Conservation (phyloP, 768 basidiomycete species). For the Amylocystis lapponica region DNA sequence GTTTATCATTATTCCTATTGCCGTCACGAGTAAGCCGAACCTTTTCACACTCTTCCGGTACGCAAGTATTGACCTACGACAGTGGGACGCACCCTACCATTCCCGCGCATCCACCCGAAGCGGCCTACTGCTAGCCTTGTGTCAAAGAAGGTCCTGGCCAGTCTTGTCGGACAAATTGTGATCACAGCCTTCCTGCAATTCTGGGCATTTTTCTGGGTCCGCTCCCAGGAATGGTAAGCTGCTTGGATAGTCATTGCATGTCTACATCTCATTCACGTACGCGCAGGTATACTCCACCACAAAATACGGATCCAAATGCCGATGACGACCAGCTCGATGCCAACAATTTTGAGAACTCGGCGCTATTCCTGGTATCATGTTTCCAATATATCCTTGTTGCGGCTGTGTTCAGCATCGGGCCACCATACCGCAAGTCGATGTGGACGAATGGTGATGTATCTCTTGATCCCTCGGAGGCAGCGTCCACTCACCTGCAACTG, state of each 20-base stretch:
- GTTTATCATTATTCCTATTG: constrained; percentile 95
- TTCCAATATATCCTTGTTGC: constrained; percentile 99
- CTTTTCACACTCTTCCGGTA: constrained; percentile 2
- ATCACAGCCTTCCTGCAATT: constrained; percentile 79
- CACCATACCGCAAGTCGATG: constrained; percentile 92
- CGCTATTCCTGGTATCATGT: constrained; percentile 88
- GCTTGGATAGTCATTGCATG: neutral
- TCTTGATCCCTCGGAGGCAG: neutral
- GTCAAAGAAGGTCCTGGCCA: constrained; percentile 90
- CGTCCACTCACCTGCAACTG: neutral
- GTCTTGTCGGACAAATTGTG: constrained; percentile 88
- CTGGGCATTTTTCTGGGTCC: constrained; percentile 88
- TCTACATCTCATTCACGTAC: neutral
- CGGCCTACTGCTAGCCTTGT: constrained; percentile 94
- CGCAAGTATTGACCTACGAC: constrained; percentile 8
- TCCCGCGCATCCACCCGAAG: constrained; percentile 78
- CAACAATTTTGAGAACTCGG: constrained; percentile 88
- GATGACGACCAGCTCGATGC: constrained; percentile 71
- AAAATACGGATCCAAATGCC: constrained; percentile 33
- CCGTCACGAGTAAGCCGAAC: constrained; percentile 78
- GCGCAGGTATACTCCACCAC: constrained; percentile 76
- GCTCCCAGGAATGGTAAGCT: constrained; percentile 73
- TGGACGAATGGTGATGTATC: constrained; percentile 80
- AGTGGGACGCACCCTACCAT: constrained; percentile 97
- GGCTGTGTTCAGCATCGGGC: constrained; percentile 96